These are phyloP conservation scores for Beta corolliflora DNA, from an alignment of 179 eudicot species.

Conservation along the genomic window DNA sequence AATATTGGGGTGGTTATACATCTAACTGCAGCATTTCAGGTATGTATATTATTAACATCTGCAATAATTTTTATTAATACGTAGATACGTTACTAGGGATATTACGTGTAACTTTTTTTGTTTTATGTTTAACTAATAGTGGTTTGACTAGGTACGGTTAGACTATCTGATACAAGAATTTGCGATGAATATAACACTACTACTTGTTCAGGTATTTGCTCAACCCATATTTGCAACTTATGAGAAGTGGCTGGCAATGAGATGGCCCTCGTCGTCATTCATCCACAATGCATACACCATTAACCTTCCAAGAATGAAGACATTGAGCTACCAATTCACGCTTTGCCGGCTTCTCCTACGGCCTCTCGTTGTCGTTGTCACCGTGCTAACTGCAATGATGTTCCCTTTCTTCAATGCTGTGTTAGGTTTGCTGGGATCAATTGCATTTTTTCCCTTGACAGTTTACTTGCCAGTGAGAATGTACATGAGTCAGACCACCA, in stretches of 20 bases:
- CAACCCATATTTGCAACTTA: slow-evolving; percentile 41
- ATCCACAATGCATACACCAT: slow-evolving; percentile 32
- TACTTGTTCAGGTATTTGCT: slow-evolving; percentile 34
- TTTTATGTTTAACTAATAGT: too few species aligned
- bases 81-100: too few species aligned
- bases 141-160: too few species aligned
- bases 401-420: slow-evolving; percentile 50
- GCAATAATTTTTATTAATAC: too few species aligned
- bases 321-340: slow-evolving; percentile 26
- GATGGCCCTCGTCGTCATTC: slow-evolving; percentile 34
- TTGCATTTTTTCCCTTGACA: slow-evolving; percentile 43
- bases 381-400: slow-evolving; percentile 41
- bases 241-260: slow-evolving; percentile 32
- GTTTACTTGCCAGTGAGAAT: slow-evolving; percentile 42
- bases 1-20: slow-evolving; percentile 43
- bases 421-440: slow-evolving; percentile 42
- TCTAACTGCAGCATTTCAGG: slow-evolving; percentile 49
- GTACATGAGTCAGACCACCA: slow-evolving; percentile 29
- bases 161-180: too few species aligned
- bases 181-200: not conserved
- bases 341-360: slow-evolving; percentile 34
- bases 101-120: too few species aligned
- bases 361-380: slow-evolving; percentile 29
- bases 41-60: slow-evolving; percentile 1
- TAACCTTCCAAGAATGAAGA: slow-evolving; percentile 13